Percentiles rank a stretch among this genome's conserved stretches.
These are phyloP conservation scores for Kwoniella shivajii DNA, from an alignment of 1,284 basidiomycete species.

Conservation along the genomic window DNA sequence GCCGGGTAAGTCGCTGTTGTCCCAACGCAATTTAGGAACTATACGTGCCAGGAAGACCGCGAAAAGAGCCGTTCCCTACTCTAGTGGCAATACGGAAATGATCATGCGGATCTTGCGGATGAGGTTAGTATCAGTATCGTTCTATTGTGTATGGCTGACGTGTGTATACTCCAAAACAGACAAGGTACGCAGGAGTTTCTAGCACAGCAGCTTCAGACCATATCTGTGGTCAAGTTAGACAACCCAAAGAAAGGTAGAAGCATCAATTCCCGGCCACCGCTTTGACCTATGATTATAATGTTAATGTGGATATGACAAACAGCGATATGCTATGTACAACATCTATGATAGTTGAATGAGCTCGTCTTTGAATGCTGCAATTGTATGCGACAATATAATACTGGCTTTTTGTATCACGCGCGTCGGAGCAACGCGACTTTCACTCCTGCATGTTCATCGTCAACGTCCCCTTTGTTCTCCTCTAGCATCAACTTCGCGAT, in stretches of 20 bases:
- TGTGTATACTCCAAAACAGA: constrained; percentile 4
- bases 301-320: not conserved
- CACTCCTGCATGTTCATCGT: no score
- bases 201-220: constrained; percentile 68
- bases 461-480: no score
- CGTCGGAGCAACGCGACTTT: no score
- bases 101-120: constrained; percentile 91
- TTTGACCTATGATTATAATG: no score
- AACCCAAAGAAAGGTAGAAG: constrained; percentile 31
- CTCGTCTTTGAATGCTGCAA: no score
- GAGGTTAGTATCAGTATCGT: constrained; percentile 63
- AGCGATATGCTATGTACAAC: no score
- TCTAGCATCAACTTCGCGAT: no score
- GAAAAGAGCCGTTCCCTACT: constrained; percentile 73
- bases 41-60: constrained; percentile 93
- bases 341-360: no score
- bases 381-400: no score
- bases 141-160: not conserved
- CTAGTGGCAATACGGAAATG: constrained; percentile 73
- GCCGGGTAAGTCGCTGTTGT: constrained; percentile 86
- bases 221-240: constrained; percentile 43
- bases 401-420: no score
- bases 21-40: constrained; percentile 84
- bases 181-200: constrained; percentile 81
- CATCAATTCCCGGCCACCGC: constrained; percentile 12